Base-by-base conservation (phyloP, 495 filamentous ascomycete genomes). In the Cudoniella acicularis region DNA sequence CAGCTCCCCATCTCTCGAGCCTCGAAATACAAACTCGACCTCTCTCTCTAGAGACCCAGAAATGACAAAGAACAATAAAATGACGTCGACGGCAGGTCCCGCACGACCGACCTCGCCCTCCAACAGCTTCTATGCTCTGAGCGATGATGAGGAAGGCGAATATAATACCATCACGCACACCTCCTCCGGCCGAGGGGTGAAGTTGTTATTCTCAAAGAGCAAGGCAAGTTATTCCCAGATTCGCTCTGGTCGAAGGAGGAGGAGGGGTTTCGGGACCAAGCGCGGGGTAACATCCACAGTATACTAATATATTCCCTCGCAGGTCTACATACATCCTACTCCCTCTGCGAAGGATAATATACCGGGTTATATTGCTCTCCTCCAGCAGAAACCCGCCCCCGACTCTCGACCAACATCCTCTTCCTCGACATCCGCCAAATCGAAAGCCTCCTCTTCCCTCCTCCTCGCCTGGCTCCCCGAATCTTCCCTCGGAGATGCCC, bases 281-380 rank as follows among this genome's bases (percentile, higher is more conserved):
- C 59, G 49, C 59, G 60, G 57, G 64, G 53, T 57, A 26, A 57
- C n/a, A 50, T n/a, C 23, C 27, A 54, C 25, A n/a, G 41, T 50
- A 55, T 40, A 49, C 67, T 71, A 55, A 70, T 64, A 65, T 58
- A 27, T 11, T 45, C n/a, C 18, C 48, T 11, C 18, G 27, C 49
- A 92, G 89, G 93, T 98, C 69, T 98, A 98, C 68, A 85, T 98
- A n/a, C 94, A 98, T 72, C 94, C 95, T 0, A 92, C 91, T 0
- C 87, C 95, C 0, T 94, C 91, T 1, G 79, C 93, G 6, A 94
- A 90, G 76, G 95, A 98, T 73, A 98, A 98, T 61, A 93, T 98
- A 61, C 77, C 90, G n/a, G 94, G 94, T 20, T 98, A 95, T 65
- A 88, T 98, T 60, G 94, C 94, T 24, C 81, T 98, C 2, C 77